A percentile compares a stretch with the other conserved stretches of the same genome.
Evolutionary conservation across 1,139 yeast species (phyloP).

Genomic region (Blastobotrys ciferrii): DNA sequence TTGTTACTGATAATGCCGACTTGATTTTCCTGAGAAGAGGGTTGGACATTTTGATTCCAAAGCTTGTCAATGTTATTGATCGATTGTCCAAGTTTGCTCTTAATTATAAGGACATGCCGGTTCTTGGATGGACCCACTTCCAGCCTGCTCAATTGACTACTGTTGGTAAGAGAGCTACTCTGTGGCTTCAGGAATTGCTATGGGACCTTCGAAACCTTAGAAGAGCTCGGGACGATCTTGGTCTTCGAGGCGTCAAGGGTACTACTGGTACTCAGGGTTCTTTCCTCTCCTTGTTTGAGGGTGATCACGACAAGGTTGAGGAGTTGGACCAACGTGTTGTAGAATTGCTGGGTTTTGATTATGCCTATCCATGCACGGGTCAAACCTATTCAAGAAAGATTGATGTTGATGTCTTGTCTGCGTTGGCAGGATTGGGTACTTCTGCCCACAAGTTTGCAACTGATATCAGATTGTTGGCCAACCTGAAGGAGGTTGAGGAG

Average conservation of each 20-base stretch:
- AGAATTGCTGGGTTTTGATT: conserved; percentile 88
- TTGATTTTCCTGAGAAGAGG: conserved; percentile 95
- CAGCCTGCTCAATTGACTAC: conserved; percentile 99
- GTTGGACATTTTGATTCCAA: conserved; percentile 87
- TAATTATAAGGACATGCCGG: conserved; percentile 92
- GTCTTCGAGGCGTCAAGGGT: conserved; percentile 98
- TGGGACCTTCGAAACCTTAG: conserved; percentile 97
- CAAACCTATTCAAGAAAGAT: conserved; percentile 98
- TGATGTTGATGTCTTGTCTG: conserved; percentile 90
- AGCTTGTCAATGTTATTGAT: conserved; percentile 92
- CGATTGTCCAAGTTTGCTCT: conserved; percentile 84
- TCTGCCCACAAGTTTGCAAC: conserved; percentile 98
- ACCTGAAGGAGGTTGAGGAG: conserved; percentile 95
- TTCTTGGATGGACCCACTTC: conserved; percentile 98
- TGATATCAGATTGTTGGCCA: conserved; percentile 92
- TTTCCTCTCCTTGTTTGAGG: conserved; percentile 89
- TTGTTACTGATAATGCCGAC: conserved; percentile 97
- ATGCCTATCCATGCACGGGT: conserved; percentile 96
- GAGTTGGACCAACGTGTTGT: conserved; percentile 87
- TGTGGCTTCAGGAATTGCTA: conserved; percentile 95
- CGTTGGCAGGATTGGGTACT: conserved; percentile 93
- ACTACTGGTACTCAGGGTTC: conserved; percentile 99
- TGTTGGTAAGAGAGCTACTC: conserved; percentile 95
- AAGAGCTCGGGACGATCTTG: conserved; percentile 95
- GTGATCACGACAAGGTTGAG: conserved; percentile 95